Conservation (phyloP, 2,329 filamentous ascomycete genomes). For the Colletotrichum cereale region DNA sequence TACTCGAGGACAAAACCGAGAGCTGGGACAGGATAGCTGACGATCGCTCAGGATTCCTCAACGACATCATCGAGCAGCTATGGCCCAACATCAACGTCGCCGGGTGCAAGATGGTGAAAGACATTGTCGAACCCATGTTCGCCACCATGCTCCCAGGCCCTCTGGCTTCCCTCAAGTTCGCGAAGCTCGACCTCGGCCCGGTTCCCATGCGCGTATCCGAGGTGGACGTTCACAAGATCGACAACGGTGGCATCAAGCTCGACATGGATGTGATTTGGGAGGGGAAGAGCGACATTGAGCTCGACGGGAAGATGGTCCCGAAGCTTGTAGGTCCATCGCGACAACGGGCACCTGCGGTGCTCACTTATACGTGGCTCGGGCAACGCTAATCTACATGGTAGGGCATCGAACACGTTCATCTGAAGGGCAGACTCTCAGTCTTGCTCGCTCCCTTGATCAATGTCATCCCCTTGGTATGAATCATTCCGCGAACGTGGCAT, state of each 20-base stretch:
- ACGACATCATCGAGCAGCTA: constrained; percentile 60
- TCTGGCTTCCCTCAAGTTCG: constrained; percentile 56
- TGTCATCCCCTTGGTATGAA: constrained; percentile 58
- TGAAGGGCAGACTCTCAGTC: constrained; percentile 58
- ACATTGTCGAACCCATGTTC: constrained; percentile 62
- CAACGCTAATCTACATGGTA: constrained; percentile 42
- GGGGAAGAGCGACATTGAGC: constrained; percentile 59
- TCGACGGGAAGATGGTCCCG: constrained; percentile 57
- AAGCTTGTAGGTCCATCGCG: constrained; percentile 51
- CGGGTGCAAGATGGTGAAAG: constrained; percentile 58
- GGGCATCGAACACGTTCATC: constrained; percentile 59
- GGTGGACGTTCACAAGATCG: constrained; percentile 60
- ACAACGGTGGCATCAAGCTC: constrained; percentile 59
- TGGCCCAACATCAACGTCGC: constrained; percentile 63
- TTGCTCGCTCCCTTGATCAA: constrained; percentile 60
- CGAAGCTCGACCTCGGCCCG: constrained; percentile 59
- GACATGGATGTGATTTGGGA: constrained; percentile 62
- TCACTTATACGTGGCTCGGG: neutral
- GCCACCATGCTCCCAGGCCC: constrained; percentile 59
- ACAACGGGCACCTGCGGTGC: too few relatives aligned
- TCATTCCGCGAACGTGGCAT: neutral
- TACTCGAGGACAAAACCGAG: neutral
- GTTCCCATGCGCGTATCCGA: constrained; percentile 56
- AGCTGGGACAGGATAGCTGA: constrained; percentile 15
- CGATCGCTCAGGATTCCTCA: constrained; percentile 54